Conservation (phyloP, 805 yeast species). For the Saccharomycopsis sp. region DNA sequence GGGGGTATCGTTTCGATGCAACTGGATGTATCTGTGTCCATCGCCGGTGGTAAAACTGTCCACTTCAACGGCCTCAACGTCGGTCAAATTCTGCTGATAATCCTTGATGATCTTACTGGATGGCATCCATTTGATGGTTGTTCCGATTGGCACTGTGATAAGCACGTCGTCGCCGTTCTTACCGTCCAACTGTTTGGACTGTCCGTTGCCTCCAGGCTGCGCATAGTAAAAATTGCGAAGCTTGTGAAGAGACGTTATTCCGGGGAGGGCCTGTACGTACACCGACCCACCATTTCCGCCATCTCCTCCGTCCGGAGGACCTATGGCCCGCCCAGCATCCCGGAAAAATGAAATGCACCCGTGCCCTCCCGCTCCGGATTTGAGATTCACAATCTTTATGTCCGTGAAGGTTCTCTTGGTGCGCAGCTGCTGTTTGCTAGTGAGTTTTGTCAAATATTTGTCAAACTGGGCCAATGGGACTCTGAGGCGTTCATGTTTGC, state of each 20-base stretch:
- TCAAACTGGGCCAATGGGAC: neutral
- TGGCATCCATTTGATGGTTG: conserved; percentile 79
- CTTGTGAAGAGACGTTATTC: conserved; percentile 64
- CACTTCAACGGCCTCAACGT: conserved; percentile 14
- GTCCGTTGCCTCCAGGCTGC: conserved; percentile 64
- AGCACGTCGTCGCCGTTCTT: conserved; percentile 70
- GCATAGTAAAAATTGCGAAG: conserved; percentile 65
- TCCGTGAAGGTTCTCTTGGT: conserved; percentile 48
- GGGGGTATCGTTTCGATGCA: conserved; percentile 51
- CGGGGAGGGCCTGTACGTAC: conserved; percentile 73
- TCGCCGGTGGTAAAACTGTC: conserved; percentile 19
- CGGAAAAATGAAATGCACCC: conserved; percentile 82
- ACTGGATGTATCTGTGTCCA: conserved; percentile 38
- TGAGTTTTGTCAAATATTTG: conserved; percentile 2
- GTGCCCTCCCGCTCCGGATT: conserved; percentile 83
- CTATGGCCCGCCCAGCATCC: conserved; percentile 76
- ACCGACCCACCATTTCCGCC: conserved; percentile 92
- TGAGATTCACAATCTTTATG: conserved; percentile 55
- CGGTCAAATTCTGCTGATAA: conserved; percentile 21
- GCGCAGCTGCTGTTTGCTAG: conserved; percentile 31
- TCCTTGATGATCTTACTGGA: conserved; percentile 48
- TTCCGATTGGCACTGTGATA: conserved; percentile 88
- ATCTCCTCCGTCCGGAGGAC: conserved; percentile 99
- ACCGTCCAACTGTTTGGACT: conserved; percentile 79
- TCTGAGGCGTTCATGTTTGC: neutral